Base-by-base conservation (phyloP, 192 early-diverging fungal species). In the Linnemannia zychae region DNA sequence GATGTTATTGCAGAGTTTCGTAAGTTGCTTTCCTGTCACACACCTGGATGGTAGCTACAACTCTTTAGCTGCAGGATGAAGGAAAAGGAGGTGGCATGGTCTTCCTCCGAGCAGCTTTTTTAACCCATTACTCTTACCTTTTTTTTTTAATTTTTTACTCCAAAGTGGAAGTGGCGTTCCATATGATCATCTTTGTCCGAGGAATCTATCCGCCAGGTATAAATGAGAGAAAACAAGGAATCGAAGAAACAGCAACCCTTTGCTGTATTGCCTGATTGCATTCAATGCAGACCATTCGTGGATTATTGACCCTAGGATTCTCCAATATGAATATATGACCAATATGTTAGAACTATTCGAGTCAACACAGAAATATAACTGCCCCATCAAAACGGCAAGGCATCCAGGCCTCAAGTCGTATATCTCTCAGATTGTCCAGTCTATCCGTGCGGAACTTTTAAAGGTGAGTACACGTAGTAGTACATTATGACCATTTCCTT, bases 131-230 rank as follows among this genome's bases (percentile, higher is more conserved):
- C 28, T 36, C 20, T 22, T n/a, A 34, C 68, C 11, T 38, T 18
- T 7, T 7, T n/a, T 63, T 46, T 20, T 69, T 1, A 11, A 20
- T 7, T 78, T 48, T 71, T n/a, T 48, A 24, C 31, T 31, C 36
- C 22, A 36, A 6, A 84, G 82, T 84, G 22, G 82, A 84, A 67
- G 82, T 84, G 11, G 82, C 82, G 36, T 67, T 84, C 17, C 82
- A 84, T 50, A 46, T 79, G 68, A 84, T 84, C 4, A 67, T 84
- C 20, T 84, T 75, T 71, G 77, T 84, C 37, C 76, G 82, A 7
- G 82, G 82, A 16, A 79, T 84, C 18, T 84, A 84, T 37, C 82
- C 82, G 52, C 82, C 82, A 75, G 82, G 82, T 79, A 84, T 49
- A 60, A 24, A 20, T 7, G 1, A 17, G 12, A 2, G 34, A 11